Evolutionary conservation across 176 grass and related monocot species (phyloP), one percentile per base, ranked within the genome.

Genomic region (Poa annua): DNA sequence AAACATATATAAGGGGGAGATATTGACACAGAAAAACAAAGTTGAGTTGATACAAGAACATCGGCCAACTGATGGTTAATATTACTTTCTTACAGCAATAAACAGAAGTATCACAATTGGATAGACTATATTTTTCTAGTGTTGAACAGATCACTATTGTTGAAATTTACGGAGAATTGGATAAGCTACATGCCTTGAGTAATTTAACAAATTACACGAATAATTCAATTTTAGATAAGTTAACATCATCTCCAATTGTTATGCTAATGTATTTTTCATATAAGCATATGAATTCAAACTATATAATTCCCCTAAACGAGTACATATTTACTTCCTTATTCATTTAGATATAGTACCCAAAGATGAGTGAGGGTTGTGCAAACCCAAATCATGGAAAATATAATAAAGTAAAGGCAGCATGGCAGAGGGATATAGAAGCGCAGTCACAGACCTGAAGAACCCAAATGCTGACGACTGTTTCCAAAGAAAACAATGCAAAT

Each of bases 401-500:
- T 80, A 8, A 42, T 11, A 55, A 74, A 82, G 19, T 24, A 67
- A 45, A 45, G 44, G 44, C 44, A 26, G 4, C 36, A 38, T 38
- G 44, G 44, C 10, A 26, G 5, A 55, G 76, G 32, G 17, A 33
- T 51, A 77, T 4, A 52, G 34, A 29, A 12, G 45, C 72, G 7
- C 41, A 74, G 68, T 56, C 56, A 92, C 89, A 68, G 39, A 97
- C 94, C 94, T 97, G 94, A 84, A 97, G 83, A 86, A 94, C 92
- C 89, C 88, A 94, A 59, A 94, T 87, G 84, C 92, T 97, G 66
- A 97, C 81, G 65, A 97, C 83, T 52, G 89, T 89, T 85, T 97
- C 94, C 88, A 97, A 89, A 74, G 88, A 94, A 97, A 97, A 97
- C 57, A 92, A 92, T 25, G 92, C 86, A 81, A 94, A 94, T 29